Conservation (phyloP, 345 rosid species). For the Cardiospermum halicacabum region DNA sequence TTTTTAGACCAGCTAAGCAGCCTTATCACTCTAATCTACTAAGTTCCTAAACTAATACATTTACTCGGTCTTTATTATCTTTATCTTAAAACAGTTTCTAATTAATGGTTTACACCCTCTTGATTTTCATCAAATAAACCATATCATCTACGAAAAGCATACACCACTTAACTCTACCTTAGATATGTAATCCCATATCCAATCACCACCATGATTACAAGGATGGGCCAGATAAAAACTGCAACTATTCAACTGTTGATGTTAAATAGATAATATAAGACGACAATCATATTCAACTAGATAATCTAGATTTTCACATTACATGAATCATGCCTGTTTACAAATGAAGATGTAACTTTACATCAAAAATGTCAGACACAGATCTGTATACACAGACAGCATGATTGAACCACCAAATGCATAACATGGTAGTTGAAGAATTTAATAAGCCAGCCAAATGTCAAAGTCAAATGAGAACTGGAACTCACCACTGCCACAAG, state of each 20-base stretch:
- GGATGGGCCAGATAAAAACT: neutral
- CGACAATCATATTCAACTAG: neutral
- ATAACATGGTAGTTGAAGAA: neutral
- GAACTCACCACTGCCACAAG: slow-evolving; percentile 84
- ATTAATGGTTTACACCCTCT: too few relatives aligned
- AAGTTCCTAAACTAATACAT: too few relatives aligned
- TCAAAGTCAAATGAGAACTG: slow-evolving; percentile 4
- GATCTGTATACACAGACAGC: neutral
- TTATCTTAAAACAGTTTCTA: too few relatives aligned
- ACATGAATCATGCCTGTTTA: slow-evolving; percentile 5
- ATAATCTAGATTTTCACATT: neutral
- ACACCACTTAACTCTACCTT: too few relatives aligned
- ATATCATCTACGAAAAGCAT: too few relatives aligned
- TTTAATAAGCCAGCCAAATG: neutral
- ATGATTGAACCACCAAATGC: neutral
- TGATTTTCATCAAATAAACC: too few relatives aligned
- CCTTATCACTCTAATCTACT: too few relatives aligned
- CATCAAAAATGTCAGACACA: slow-evolving; percentile 1
- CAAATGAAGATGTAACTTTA: neutral
- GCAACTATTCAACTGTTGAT: neutral
- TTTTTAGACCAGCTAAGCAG: too few relatives aligned
- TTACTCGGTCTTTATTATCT: too few relatives aligned
- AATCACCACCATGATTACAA: too few relatives aligned
- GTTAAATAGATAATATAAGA: neutral
- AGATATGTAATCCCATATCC: too few relatives aligned